Percentiles rank a stretch among this genome's conserved stretches.
phyloP scores from a whole-genome alignment of 805 yeast species.

The Saturnispora zaruensis region DNA sequence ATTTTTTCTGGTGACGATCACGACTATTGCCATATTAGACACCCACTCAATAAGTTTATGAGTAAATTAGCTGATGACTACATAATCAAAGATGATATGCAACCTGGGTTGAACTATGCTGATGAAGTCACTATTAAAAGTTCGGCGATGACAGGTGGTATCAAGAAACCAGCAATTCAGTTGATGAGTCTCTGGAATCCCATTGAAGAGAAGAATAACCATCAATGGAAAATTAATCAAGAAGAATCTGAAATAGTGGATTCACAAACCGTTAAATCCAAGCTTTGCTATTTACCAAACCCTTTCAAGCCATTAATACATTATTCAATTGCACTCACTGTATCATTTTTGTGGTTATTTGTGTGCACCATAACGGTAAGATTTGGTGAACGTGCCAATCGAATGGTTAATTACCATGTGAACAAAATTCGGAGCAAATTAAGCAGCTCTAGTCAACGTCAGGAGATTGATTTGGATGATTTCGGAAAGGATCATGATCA shows the following conservation, averaged over 20 bases:
- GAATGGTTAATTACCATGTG: neutral
- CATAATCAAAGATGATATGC: constrained; percentile 4
- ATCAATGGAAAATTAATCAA: constrained; percentile 1
- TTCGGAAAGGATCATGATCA: constrained; percentile 8
- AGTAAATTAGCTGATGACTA: constrained; percentile 13
- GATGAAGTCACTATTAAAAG: constrained; percentile 86
- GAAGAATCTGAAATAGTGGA: constrained; percentile 19
- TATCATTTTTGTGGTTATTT: constrained; percentile 17
- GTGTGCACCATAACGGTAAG: constrained; percentile 15
- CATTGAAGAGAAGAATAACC: constrained; percentile 1
- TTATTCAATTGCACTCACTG: constrained; percentile 13
- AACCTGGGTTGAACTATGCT: constrained; percentile 24
- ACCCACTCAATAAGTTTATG: constrained; percentile 25
- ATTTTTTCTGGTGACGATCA: constrained; percentile 94
- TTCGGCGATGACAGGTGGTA: constrained; percentile 89
- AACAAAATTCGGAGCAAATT: neutral
- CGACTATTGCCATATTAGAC: constrained; percentile 79
- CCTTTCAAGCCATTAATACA: constrained; percentile 19
- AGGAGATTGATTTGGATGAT: constrained; percentile 4
- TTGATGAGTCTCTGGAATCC: constrained; percentile 51
- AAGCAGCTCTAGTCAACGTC: neutral
- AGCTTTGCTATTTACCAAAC: constrained; percentile 27
- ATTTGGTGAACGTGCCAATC: constrained; percentile 9
- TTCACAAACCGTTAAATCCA: constrained; percentile 22
- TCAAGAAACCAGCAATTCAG: constrained; percentile 78